phyloP scores from a whole-genome alignment of 2,329 filamentous ascomycete genomes.

The Fulvia fulva region DNA sequence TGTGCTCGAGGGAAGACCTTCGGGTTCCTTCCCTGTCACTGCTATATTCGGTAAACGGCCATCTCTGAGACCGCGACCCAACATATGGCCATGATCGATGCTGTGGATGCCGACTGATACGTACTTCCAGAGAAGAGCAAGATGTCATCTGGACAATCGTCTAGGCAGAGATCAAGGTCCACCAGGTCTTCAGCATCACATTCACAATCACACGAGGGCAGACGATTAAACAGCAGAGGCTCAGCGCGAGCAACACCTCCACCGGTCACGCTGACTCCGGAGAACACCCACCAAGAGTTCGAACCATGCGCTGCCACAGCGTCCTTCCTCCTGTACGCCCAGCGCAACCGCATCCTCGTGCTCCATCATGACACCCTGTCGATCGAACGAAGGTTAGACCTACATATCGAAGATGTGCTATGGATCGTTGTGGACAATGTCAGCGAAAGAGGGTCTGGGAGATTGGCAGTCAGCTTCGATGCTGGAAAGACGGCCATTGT shows the following conservation, averaged over 20 bases:
- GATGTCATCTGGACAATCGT: conserved; percentile 44
- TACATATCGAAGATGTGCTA: conserved; percentile 77
- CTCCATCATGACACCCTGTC: conserved; percentile 89
- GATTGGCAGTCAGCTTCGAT: conserved; percentile 91
- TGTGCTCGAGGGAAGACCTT: conserved; percentile 3
- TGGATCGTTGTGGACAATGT: conserved; percentile 86
- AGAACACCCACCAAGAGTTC: conserved; percentile 55
- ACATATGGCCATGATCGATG: conserved; percentile 22
- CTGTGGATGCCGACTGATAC: conserved; percentile 23
- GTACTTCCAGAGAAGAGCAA: conserved; percentile 21
- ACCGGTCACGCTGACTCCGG: conserved; percentile 43
- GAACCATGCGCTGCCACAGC: conserved; percentile 88
- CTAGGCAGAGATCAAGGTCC: conserved; percentile 41
- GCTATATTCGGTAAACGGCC: conserved; percentile 23
- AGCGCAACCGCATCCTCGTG: conserved; percentile 77
- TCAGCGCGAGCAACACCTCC: conserved; percentile 34
- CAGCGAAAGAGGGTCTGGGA: conserved; percentile 78
- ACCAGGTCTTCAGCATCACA: conserved; percentile 23
- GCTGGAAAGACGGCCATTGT: conserved; percentile 86
- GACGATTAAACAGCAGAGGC: conserved; percentile 8
- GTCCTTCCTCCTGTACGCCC: conserved; percentile 82
- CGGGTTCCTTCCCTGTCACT: conserved; percentile 19
- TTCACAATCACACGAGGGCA: conserved; percentile 28
- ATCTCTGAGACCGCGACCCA: conserved; percentile 18
- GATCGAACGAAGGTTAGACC: conserved; percentile 79